Percentiles rank a stretch among this genome's conserved stretches.
Evolutionary conservation across 2,329 filamentous ascomycete species (phyloP).

Genomic region (Sphaerulina vaccinii): DNA sequence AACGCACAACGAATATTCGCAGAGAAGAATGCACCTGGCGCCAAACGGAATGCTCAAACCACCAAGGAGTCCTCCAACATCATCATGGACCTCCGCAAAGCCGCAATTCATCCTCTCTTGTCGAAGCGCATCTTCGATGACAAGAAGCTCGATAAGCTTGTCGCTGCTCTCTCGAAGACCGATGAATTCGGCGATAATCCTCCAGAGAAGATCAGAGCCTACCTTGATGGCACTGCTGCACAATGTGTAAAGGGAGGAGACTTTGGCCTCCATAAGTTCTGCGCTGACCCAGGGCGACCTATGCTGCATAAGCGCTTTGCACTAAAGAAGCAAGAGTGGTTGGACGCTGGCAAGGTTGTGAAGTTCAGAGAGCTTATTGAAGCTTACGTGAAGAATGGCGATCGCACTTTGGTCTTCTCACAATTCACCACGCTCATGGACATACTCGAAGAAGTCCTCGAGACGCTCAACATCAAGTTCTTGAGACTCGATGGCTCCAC

Average conservation of each 20-base stretch:
- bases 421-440: constrained; percentile 92
- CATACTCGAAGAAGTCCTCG: constrained; percentile 79
- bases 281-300: constrained; percentile 48
- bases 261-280: constrained; percentile 61
- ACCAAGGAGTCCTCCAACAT: constrained; percentile 32
- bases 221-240: constrained; percentile 68
- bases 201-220: constrained; percentile 48
- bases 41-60: constrained; percentile 51
- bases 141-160: constrained; percentile 70
- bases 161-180: constrained; percentile 31
- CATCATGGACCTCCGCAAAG: constrained; percentile 88
- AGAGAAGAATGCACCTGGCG: constrained; percentile 53
- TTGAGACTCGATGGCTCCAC: constrained; percentile 86
- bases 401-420: constrained; percentile 86
- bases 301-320: constrained; percentile 54
- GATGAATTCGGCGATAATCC: constrained; percentile 37
- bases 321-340: constrained; percentile 63
- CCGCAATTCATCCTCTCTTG: constrained; percentile 85
- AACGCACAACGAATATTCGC: constrained; percentile 60
- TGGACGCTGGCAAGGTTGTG: constrained; percentile 75
- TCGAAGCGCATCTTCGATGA: constrained; percentile 81
- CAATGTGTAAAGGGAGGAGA: constrained; percentile 74
- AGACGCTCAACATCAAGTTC: constrained; percentile 69
- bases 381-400: constrained; percentile 73
- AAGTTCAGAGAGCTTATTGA: constrained; percentile 73